A percentile compares a stretch with the other conserved stretches of the same genome.
phyloP scores from a whole-genome alignment of 2,329 filamentous ascomycete genomes.

The Juglanconis juglandina region DNA sequence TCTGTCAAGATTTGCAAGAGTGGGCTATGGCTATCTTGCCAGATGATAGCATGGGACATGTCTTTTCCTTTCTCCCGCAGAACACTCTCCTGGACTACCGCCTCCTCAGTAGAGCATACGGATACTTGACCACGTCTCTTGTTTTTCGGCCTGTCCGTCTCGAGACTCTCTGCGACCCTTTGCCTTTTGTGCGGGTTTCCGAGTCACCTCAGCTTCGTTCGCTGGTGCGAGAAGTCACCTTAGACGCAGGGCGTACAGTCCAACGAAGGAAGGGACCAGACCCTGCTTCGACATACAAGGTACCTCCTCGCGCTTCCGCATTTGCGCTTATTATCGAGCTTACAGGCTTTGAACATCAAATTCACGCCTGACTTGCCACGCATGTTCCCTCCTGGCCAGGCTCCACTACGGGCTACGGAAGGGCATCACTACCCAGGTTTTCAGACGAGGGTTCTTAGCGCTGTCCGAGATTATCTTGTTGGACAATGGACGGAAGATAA shows the following conservation, averaged over 20 bases:
- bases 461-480: not conserved
- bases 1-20: not conserved
- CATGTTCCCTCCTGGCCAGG: not conserved
- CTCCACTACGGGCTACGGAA: not conserved
- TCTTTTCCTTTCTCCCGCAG: conserved; percentile 1
- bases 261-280: not conserved
- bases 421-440: not conserved
- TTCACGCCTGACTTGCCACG: not conserved
- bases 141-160: conserved; percentile 4
- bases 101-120: not conserved
- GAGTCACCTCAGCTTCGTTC: not conserved
- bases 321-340: not conserved
- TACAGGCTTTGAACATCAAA: conserved; percentile 8
- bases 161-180: not conserved
- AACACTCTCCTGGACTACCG: conserved; percentile 7
- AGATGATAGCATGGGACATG: conserved; percentile 1
- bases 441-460: not conserved
- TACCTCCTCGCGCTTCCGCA: conserved; percentile 1
- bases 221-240: conserved; percentile 1
- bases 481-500: not conserved
- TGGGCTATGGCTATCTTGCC: conserved; percentile 1
- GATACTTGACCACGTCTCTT: not conserved
- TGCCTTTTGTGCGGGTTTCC: not conserved
- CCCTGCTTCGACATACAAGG: not conserved
- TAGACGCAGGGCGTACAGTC: not conserved